Percentiles rank a stretch among this genome's conserved stretches.
Conservation (phyloP, 768 basidiomycete genomes). For the Leucosporidium creatinivorum region DNA sequence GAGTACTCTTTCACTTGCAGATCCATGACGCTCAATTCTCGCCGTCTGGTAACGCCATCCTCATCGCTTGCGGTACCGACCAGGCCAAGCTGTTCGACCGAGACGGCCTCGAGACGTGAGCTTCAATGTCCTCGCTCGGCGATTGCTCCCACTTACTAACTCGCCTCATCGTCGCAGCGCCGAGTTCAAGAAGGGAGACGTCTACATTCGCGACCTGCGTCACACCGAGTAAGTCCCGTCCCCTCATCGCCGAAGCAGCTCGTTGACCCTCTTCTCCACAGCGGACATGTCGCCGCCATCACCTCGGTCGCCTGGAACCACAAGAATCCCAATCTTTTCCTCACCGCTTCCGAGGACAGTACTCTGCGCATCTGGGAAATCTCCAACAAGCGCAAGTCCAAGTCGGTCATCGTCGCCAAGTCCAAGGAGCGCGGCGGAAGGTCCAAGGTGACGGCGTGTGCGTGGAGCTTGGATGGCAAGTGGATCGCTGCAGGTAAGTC, state of each 20-base stretch:
- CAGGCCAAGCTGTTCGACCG: slow-evolving; percentile 84
- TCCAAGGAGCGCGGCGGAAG: slow-evolving; percentile 89
- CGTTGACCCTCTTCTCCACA: slow-evolving; percentile 40
- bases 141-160: neutral
- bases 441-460: slow-evolving; percentile 80
- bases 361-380: slow-evolving; percentile 98
- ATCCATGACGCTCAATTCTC: slow-evolving; percentile 87
- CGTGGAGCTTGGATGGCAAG: slow-evolving; percentile 82
- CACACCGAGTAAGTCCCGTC: slow-evolving; percentile 72
- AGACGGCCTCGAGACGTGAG: slow-evolving; percentile 85
- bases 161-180: slow-evolving; percentile 42
- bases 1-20: slow-evolving; percentile 44
- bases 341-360: slow-evolving; percentile 90
- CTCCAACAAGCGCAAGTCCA: slow-evolving; percentile 86
- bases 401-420: slow-evolving; percentile 90
- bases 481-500: slow-evolving; percentile 59
- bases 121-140: neutral
- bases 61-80: slow-evolving; percentile 78
- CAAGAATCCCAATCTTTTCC: slow-evolving; percentile 69
- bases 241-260: neutral
- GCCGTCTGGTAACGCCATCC: slow-evolving; percentile 72
- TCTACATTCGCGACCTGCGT: slow-evolving; percentile 97
- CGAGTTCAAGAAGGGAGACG: slow-evolving; percentile 77
- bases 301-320: slow-evolving; percentile 92
- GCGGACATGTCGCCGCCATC: slow-evolving; percentile 89